Evolutionary conservation across 331 rosid species (phyloP).

Genomic region (Malus hybrid): DNA sequence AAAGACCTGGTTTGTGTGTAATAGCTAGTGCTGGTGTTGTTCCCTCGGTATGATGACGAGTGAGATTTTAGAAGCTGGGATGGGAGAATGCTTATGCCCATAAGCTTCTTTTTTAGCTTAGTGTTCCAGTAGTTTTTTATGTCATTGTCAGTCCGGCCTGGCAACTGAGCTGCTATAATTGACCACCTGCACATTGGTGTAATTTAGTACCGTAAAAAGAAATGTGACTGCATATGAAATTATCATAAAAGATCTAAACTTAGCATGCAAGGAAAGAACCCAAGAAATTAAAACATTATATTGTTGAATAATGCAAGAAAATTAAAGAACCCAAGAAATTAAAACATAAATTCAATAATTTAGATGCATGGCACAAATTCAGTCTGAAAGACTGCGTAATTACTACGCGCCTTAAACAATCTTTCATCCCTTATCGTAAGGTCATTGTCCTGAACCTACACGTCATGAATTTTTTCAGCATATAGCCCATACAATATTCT

Average conservation of each 20-base stretch:
- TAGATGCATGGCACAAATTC: too few species aligned
- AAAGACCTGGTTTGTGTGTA: slow-evolving; percentile 20
- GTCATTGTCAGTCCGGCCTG: slow-evolving; percentile 86
- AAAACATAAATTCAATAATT: too few species aligned
- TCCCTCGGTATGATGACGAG: slow-evolving; percentile 25
- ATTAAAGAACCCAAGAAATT: too few species aligned
- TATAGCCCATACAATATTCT: too few species aligned
- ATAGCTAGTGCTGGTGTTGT: slow-evolving; percentile 12
- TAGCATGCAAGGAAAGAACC: slow-evolving; percentile 16
- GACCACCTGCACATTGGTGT: slow-evolving; percentile 61
- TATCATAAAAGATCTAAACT: slow-evolving; percentile 14
- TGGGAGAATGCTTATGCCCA: slow-evolving; percentile 26
- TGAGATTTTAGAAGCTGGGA: slow-evolving; percentile 21
- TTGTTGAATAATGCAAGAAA: too few species aligned
- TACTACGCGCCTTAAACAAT: too few species aligned
- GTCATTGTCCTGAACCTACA: too few species aligned
- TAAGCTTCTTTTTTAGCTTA: slow-evolving; percentile 65
- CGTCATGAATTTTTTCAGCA: too few species aligned
- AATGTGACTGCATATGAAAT: neutral
- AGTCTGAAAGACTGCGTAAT: too few species aligned
- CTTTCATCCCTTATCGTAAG: too few species aligned
- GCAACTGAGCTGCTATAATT: slow-evolving; percentile 72
- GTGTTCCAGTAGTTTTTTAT: slow-evolving; percentile 93
- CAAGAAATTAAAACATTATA: neutral
- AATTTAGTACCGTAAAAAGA: neutral